Conservation (phyloP, 2,329 filamentous ascomycete genomes). For the Exophiala dermatitidis region DNA sequence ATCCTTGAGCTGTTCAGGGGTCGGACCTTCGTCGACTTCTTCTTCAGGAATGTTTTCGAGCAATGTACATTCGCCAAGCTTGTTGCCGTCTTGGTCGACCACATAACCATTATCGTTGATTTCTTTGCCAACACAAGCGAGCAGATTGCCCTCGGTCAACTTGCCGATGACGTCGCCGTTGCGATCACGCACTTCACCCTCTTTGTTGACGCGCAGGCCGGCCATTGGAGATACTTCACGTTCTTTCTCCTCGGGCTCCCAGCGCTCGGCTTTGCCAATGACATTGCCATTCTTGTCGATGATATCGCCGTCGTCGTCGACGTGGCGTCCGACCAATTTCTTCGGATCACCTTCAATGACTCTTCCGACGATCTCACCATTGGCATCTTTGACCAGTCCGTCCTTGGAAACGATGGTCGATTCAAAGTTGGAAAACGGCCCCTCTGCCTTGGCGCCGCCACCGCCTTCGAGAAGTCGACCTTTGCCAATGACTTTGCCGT, state of each 20-base stretch:
- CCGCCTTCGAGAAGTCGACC: constrained; percentile 51
- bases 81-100: constrained; percentile 54
- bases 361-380: constrained; percentile 51
- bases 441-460: constrained; percentile 37
- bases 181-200: constrained; percentile 42
- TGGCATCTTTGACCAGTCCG: constrained; percentile 47
- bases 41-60: constrained; percentile 50
- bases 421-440: constrained; percentile 54
- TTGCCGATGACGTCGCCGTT: constrained; percentile 43
- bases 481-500: constrained; percentile 54
- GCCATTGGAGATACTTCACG: constrained; percentile 55
- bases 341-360: constrained; percentile 58
- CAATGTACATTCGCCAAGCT: constrained; percentile 57
- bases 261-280: constrained; percentile 61
- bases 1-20: constrained; percentile 45
- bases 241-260: constrained; percentile 53
- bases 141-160: constrained; percentile 40
- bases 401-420: constrained; percentile 51
- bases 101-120: constrained; percentile 49
- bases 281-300: constrained; percentile 60
- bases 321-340: constrained; percentile 56
- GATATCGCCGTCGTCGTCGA: constrained; percentile 64
- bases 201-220: constrained; percentile 45
- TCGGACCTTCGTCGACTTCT: constrained; percentile 37
- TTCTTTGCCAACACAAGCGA: constrained; percentile 37